Evolutionary conservation across 257 asterid genomes (phyloP), one percentile per base, ranked within the genome.

Genomic region (Haberlea rhodopensis): DNA sequence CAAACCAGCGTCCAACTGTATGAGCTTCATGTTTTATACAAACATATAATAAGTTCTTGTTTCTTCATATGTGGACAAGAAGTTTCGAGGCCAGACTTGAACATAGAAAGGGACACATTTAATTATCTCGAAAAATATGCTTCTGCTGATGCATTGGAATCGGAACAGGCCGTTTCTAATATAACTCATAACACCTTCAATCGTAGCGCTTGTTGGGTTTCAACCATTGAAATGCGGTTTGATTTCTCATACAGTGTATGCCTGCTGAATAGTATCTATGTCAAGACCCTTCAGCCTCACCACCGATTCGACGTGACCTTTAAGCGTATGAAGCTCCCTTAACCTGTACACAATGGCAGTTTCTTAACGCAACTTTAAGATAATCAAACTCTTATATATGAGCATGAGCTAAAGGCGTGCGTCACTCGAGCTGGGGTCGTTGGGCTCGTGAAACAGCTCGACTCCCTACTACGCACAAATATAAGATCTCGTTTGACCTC

Each of bases 231-330:
- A 34, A 60, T 57, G 16, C 18, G 48, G 57, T n/a, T 63, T 46
- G 49, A 40, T 67, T 60, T 69, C 71, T 88, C 87, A 91, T 57
- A 91, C 98, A 4, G 98, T 91, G 81, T 91, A 91, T 2, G 98
- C 80, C 70, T 91, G 98, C 73, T 88, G 98, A 64, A 91, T 88
- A 8, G 96, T 91, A 52, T 88, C 98, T 25, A 91, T 91, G 71
- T 91, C 98, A 4, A 91, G 96, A 68, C 98, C 98, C 87, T 91
- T 91, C 71, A 89, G 78, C 79, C 92, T 81, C 78, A 91, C 98
- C 66, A 91, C 96, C 1, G 96, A 91, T 67, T 91, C 98, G 0
- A 91, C 98, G 3, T 91, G 98, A 32, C 98, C 96, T 71, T 91
- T 91, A 32, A 91, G 80, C 13, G 98, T 91, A 51, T 78, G 96